These are phyloP conservation scores for Coelastrella sp. DNA, from an alignment of 139 green algal species.

Conservation along the genomic window DNA sequence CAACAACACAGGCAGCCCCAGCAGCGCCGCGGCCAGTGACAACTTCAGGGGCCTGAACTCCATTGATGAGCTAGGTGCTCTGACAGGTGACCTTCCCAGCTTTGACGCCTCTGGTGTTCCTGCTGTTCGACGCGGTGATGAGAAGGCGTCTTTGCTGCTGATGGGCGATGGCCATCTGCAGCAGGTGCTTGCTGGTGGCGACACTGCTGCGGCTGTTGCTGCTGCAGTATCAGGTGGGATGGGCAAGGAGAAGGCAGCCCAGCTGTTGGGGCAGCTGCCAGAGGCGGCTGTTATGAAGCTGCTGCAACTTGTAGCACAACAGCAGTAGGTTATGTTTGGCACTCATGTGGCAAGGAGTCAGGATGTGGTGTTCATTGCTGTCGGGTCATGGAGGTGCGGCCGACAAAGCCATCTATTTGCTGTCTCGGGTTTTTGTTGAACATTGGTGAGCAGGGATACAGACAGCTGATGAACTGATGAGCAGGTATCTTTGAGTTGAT, in stretches of 20 bases:
- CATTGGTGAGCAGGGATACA: no score
- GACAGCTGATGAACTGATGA: no score
- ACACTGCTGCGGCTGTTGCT: background rate
- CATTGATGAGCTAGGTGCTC: background rate
- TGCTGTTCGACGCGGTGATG: background rate
- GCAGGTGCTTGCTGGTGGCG: background rate
- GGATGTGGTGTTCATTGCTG: no score
- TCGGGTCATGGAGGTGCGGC: no score
- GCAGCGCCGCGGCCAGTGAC: background rate
- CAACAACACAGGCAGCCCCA: background rate
- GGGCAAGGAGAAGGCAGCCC: constrained; percentile 32
- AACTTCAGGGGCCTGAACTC: background rate
- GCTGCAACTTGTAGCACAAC: constrained; percentile 17
- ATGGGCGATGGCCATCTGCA: constrained; percentile 12
- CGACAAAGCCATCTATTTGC: no score
- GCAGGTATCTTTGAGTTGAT: no score
- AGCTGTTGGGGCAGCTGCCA: constrained; percentile 43
- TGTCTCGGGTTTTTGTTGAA: no score
- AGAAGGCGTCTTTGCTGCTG: background rate
- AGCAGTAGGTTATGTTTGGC: background rate
- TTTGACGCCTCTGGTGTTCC: background rate
- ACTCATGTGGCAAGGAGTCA: background rate
- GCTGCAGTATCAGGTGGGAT: background rate
- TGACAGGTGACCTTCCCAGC: background rate
- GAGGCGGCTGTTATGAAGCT: constrained; percentile 35